phyloP scores from a whole-genome alignment of 805 yeast genomes.

The Isabelozyma heimii region DNA sequence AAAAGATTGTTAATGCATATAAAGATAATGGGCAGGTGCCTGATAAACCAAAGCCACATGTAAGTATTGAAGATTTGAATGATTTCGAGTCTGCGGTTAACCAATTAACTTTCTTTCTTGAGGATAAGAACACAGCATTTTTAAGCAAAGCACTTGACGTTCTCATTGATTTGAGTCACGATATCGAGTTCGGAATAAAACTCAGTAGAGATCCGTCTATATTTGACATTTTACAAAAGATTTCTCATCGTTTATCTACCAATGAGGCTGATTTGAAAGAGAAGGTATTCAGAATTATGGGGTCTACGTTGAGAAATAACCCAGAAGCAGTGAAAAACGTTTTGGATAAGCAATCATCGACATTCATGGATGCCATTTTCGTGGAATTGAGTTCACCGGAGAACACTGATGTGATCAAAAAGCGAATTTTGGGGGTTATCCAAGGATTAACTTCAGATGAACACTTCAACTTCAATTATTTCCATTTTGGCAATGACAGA shows the following conservation, averaged over 20 bases:
- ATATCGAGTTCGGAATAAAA: slow-evolving; percentile 56
- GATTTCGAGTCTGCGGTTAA: slow-evolving; percentile 14
- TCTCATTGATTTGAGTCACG: slow-evolving; percentile 64
- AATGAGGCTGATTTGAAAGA: slow-evolving; percentile 39
- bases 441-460: slow-evolving; percentile 42
- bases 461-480: slow-evolving; percentile 28
- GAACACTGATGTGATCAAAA: slow-evolving; percentile 34
- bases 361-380: slow-evolving; percentile 18
- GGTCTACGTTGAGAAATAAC: slow-evolving; percentile 73
- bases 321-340: slow-evolving; percentile 52
- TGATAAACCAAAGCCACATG: slow-evolving; percentile 4
- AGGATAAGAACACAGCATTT: slow-evolving; percentile 13
- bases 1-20: neutral
- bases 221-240: slow-evolving; percentile 26
- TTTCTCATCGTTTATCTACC: slow-evolving; percentile 12
- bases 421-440: slow-evolving; percentile 51
- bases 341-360: slow-evolving; percentile 14
- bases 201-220: slow-evolving; percentile 36
- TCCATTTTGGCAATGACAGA: slow-evolving; percentile 12
- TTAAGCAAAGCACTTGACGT: slow-evolving; percentile 35
- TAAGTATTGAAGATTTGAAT: slow-evolving; percentile 12
- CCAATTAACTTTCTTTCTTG: slow-evolving; percentile 4
- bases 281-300: slow-evolving; percentile 55
- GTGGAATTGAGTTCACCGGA: slow-evolving; percentile 11
- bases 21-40: neutral